These are phyloP conservation scores for Colletotrichum spaethianum DNA, from an alignment of 2,329 filamentous ascomycete species.

Conservation along the genomic window DNA sequence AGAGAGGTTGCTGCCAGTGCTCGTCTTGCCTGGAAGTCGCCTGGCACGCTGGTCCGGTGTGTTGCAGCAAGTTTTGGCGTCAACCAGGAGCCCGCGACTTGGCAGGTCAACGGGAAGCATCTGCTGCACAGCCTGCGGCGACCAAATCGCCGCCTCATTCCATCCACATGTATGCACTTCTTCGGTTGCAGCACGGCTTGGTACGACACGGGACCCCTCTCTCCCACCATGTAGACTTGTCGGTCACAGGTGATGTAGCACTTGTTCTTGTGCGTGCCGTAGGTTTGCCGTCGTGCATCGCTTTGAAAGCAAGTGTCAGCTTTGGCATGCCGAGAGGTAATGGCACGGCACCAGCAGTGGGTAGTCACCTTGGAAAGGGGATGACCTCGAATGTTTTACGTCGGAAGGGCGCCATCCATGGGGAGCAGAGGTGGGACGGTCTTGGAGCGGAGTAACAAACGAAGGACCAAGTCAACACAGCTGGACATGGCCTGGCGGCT, in stretches of 20 bases:
- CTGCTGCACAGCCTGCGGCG: constrained; percentile 15
- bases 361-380: not conserved
- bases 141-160: not conserved
- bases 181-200: no score
- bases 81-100: not conserved
- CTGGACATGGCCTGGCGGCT: not conserved
- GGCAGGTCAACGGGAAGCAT: constrained; percentile 11
- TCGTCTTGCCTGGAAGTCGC: constrained; percentile 3
- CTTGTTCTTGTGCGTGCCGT: not conserved
- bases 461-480: not conserved
- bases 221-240: not conserved
- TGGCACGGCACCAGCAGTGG: not conserved
- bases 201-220: no score
- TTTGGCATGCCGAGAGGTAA: not conserved
- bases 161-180: not conserved
- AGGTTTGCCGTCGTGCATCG: not conserved
- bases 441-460: not conserved
- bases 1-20: not conserved
- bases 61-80: not conserved
- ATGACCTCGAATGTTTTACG: not conserved
- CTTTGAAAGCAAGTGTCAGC: not conserved
- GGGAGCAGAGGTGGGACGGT: constrained; percentile 1
- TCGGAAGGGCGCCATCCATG: not conserved
- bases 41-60: not conserved
- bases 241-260: not conserved